A percentile compares a stretch with the other conserved stretches of the same genome.
These are phyloP conservation scores for Sphenostylis stenocarpa DNA, from an alignment of 306 rosid genomes.

Conservation along the genomic window DNA sequence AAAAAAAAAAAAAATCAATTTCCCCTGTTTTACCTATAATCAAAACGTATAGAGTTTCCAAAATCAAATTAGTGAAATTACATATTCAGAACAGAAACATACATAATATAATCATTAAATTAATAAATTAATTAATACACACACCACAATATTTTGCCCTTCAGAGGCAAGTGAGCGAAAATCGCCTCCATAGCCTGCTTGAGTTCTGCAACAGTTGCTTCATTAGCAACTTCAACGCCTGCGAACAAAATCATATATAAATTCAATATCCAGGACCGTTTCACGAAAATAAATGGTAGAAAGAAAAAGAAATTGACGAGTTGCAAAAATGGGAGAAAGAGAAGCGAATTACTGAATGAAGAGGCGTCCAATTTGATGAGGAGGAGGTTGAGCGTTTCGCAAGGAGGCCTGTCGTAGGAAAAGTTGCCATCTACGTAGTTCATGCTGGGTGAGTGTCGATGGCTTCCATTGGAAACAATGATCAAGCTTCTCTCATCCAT, in stretches of 20 bases:
- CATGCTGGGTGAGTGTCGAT: neutral
- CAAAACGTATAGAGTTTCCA: neutral
- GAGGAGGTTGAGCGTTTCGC: constrained; percentile 65
- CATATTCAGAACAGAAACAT: neutral
- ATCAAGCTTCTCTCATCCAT: constrained; percentile 31
- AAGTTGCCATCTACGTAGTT: constrained; percentile 39
- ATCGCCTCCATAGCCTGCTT: constrained; percentile 68
- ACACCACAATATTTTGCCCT: constrained; percentile 81
- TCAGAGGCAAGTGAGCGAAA: constrained; percentile 70
- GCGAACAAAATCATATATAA: constrained; percentile 32
- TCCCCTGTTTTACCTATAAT: neutral
- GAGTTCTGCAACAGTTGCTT: constrained; percentile 70
- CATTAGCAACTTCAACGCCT: constrained; percentile 66
- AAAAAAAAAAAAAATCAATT: too few species aligned
- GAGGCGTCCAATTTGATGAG: constrained; percentile 80
- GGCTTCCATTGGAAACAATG: neutral
- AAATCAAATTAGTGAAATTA: constrained; percentile 9
- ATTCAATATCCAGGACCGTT: constrained; percentile 10
- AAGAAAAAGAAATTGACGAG: neutral
- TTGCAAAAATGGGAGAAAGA: neutral
- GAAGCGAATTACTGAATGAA: constrained; percentile 46
- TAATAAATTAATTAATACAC: constrained; percentile 1
- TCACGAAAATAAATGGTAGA: neutral
- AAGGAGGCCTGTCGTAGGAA: constrained; percentile 52
- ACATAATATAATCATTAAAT: neutral